phyloP scores from a whole-genome alignment of 177 flowering plant genomes.

The Vitis hybrid region DNA sequence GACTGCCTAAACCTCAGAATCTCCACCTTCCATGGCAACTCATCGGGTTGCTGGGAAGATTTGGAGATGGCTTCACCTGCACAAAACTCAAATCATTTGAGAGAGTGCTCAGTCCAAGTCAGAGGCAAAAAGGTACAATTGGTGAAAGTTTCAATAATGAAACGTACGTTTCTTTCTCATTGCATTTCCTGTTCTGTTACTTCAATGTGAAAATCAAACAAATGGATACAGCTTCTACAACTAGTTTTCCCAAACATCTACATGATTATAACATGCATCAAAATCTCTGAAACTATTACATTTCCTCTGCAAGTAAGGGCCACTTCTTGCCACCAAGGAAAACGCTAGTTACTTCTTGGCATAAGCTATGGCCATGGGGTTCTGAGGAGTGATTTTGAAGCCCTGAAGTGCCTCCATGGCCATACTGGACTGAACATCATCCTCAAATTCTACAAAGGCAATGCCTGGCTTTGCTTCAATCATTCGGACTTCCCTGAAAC shows the following conservation, averaged over 20 bases:
- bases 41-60: no score
- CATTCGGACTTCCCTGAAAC: conserved; percentile 88
- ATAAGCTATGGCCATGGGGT: conserved; percentile 75
- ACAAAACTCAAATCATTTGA: no score
- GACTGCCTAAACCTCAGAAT: no score
- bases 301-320: background rate
- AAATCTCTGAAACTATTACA: conserved; percentile 7
- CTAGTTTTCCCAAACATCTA: conserved; percentile 4
- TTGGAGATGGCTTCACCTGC: no score
- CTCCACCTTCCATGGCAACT: no score
- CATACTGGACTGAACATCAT: conserved; percentile 74
- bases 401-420: conserved; percentile 97
- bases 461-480: conserved; percentile 98
- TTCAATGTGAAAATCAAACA: no score
- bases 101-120: no score
- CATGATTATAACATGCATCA: conserved; percentile 9
- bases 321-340: no score
- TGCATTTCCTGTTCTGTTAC: no score
- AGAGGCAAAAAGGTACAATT: no score
- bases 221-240: background rate
- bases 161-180: no score
- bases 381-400: conserved; percentile 80
- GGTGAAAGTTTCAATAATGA: no score
- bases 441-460: conserved; percentile 92
- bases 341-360: conserved; percentile 67